Conservation (phyloP, 257 asterid genomes). For the Solanum corneliomulleri region DNA sequence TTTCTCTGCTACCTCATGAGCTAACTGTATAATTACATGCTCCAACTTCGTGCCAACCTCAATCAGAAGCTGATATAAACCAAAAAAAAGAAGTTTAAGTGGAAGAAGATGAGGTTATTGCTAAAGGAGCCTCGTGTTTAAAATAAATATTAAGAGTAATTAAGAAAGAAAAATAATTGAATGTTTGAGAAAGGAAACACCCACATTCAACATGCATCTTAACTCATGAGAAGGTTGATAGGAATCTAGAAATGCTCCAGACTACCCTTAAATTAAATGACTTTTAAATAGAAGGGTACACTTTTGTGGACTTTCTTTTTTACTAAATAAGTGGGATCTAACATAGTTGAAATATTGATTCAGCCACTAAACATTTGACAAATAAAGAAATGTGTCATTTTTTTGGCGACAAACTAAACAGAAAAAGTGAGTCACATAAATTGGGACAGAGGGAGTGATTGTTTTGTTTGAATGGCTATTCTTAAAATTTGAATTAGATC, state of each 20-base stretch:
- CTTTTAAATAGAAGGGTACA: background rate
- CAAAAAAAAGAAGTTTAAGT: background rate
- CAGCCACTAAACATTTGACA: background rate
- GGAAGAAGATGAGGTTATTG: background rate
- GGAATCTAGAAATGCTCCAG: background rate
- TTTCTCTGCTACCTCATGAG: slow-evolving; percentile 93
- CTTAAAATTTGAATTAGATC: background rate
- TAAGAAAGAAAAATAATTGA: background rate
- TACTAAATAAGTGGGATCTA: background rate
- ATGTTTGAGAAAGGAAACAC: background rate
- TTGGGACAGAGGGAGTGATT: background rate
- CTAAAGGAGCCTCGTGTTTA: background rate
- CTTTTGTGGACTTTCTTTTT: background rate
- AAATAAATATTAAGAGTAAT: background rate
- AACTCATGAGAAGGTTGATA: background rate
- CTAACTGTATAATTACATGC: slow-evolving; percentile 79
- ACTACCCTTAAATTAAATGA: background rate
- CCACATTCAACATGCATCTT: background rate
- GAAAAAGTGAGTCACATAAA: background rate
- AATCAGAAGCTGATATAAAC: slow-evolving; percentile 55
- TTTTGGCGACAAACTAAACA: background rate
- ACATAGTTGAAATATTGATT: background rate
- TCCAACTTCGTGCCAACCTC: slow-evolving; percentile 94
- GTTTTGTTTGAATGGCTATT: background rate
- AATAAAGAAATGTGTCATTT: background rate